Percentiles rank a stretch among this genome's conserved stretches.
Conservation (phyloP, 169 alveolate species). For the Plasmodium relictum region DNA sequence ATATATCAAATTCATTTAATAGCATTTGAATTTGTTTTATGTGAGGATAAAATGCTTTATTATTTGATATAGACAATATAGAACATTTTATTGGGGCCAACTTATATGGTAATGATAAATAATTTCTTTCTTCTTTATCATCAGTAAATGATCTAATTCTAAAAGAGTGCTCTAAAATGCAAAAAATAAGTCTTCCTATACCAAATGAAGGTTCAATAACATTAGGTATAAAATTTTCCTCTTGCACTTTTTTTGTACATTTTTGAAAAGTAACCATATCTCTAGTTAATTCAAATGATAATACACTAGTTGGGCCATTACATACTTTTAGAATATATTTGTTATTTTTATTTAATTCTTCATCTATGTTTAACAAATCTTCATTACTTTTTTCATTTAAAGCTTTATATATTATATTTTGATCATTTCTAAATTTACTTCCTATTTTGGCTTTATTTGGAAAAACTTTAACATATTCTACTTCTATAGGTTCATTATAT, state of each 20-base stretch:
- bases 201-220: slow-evolving; percentile 99
- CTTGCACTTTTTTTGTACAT: slow-evolving; percentile 91
- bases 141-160: slow-evolving; percentile 89
- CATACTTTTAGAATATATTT: slow-evolving; percentile 21
- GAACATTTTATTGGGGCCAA: slow-evolving; percentile 97
- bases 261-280: slow-evolving; percentile 91
- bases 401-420: slow-evolving; percentile 79
- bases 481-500: slow-evolving; percentile 91
- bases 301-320: slow-evolving; percentile 1
- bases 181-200: slow-evolving; percentile 95
- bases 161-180: slow-evolving; percentile 97
- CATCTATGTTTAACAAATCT: slow-evolving; percentile 80
- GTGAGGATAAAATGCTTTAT: slow-evolving; percentile 86
- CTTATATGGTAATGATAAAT: slow-evolving; percentile 94
- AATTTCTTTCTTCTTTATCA: slow-evolving; percentile 90
- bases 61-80: slow-evolving; percentile 94
- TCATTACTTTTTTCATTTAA: slow-evolving; percentile 72
- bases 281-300: slow-evolving; percentile 66
- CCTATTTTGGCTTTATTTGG: slow-evolving; percentile 93
- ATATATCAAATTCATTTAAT: slow-evolving; percentile 84
- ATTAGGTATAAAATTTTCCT: slow-evolving; percentile 94
- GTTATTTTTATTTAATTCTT: slow-evolving; percentile 78
- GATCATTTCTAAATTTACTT: slow-evolving; percentile 90
- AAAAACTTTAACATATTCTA: slow-evolving; percentile 85
- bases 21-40: slow-evolving; percentile 82